Conservation (phyloP, 2,329 filamentous ascomycete genomes). For the Trichophyton mentagrophytes region DNA sequence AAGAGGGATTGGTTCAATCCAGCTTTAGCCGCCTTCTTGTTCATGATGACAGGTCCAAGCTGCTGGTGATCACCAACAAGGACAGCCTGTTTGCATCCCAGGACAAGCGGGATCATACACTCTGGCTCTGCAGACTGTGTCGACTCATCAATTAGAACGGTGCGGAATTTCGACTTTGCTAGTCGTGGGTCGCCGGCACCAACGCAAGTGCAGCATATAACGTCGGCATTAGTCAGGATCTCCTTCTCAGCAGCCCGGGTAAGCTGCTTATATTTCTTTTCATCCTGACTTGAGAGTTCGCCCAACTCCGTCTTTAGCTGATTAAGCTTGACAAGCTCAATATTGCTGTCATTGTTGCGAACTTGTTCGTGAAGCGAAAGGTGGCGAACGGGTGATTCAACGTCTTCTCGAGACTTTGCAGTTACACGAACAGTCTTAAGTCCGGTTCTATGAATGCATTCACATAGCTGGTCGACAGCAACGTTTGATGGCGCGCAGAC, state of each 20-base stretch:
- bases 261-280: constrained; percentile 96
- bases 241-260: constrained; percentile 89
- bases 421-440: constrained; percentile 95
- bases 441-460: constrained; percentile 87
- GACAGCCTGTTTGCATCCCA: constrained; percentile 98
- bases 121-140: constrained; percentile 97
- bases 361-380: constrained; percentile 94
- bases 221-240: constrained; percentile 87
- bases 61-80: constrained; percentile 97
- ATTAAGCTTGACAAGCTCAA: constrained; percentile 80
- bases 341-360: constrained; percentile 91
- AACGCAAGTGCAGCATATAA: constrained; percentile 97
- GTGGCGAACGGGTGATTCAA: constrained; percentile 95
- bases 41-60: constrained; percentile 97
- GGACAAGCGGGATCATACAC: constrained; percentile 94
- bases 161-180: constrained; percentile 95
- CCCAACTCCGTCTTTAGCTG: constrained; percentile 85
- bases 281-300: constrained; percentile 85
- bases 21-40: constrained; percentile 98
- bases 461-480: constrained; percentile 93
- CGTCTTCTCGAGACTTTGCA: constrained; percentile 97
- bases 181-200: constrained; percentile 91
- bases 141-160: constrained; percentile 94
- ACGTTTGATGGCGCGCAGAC: constrained; percentile 98
- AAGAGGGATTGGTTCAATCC: constrained; percentile 97